Evolutionary conservation across 306 rosid species (phyloP), one percentile per base, ranked within the genome.

Genomic region (Quercus parvula): DNA sequence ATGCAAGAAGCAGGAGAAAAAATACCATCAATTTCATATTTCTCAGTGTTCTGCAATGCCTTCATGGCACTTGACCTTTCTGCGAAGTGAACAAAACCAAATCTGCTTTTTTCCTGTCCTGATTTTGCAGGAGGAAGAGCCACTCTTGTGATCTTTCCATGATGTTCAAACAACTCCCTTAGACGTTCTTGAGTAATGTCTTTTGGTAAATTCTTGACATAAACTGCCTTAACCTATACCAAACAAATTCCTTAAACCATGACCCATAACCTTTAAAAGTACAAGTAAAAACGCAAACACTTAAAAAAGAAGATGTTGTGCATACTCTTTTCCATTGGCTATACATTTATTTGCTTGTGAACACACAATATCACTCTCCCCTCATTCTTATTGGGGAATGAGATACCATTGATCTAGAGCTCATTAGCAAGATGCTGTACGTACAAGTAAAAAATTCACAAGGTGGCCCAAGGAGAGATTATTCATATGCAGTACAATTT

Each of bases 131-230:
- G 88, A 44, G 94, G 97, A 69, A 90, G 51, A 63, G 81, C 97
- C 76, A 88, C 97, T 86, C 88, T 92, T 62, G 91, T 86, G 84
- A 92, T 87, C 79, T 85, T 84, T 68, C 97, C 94, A 75, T 90
- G 94, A 80, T 80, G 92, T 62, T 85, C 88, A 83, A 88, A 92
- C 66, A 87, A 71, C 72, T 62, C 83, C 51, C 51, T 84, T 12
- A 92, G 87, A 27, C 78, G 78, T 77, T 88, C 87, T 74, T 83
- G 91, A 41, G 91, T 88, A 68, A 87, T 90, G 66, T 90, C 86
- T 77, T 76, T 86, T 2, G 94, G 93, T 75, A 92, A 86, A 84
- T 92, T 92, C 80, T 87, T 92, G 59, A 92, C 85, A 71, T 90
- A 92, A 20, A 92, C 79, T 62, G 94, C 87, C 87, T 84, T 92